Evolutionary conservation across 2,329 filamentous ascomycete genomes (phyloP).

Genomic region (Xylariaceae sp.): DNA sequence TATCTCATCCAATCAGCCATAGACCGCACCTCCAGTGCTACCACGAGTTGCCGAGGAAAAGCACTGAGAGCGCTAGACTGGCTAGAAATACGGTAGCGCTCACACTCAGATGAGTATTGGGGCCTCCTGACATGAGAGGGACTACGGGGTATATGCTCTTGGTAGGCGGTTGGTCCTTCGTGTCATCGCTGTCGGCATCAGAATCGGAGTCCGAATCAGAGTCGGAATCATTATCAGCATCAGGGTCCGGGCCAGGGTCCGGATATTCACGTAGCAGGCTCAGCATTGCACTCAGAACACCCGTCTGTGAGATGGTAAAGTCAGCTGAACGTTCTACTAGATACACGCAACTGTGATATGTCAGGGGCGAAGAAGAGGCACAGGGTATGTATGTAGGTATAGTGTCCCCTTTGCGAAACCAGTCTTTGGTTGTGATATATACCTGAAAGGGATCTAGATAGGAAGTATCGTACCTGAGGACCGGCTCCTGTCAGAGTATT

Average conservation of each 20-base stretch:
- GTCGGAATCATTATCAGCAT: background rate
- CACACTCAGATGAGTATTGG: background rate
- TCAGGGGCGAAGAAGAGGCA: no score
- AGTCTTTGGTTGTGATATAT: background rate
- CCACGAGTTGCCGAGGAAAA: background rate
- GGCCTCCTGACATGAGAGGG: background rate
- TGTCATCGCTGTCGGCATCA: background rate
- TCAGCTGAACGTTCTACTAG: background rate
- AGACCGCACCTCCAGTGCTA: background rate
- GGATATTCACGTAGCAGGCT: conserved; percentile 3
- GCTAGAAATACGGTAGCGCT: background rate
- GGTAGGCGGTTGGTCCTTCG: background rate
- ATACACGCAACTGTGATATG: no score
- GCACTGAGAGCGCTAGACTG: background rate
- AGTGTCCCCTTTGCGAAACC: no score
- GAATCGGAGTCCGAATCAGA: background rate
- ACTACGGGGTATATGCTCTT: background rate
- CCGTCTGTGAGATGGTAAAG: conserved; percentile 1
- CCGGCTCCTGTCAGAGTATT: conserved; percentile 46
- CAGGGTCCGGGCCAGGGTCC: background rate
- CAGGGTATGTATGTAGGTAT: no score
- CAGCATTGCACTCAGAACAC: conserved; percentile 12
- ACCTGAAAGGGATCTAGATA: conserved; percentile 21
- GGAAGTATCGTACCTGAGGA: conserved; percentile 48
- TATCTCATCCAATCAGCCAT: background rate